A percentile compares a stretch with the other conserved stretches of the same genome.
phyloP scores from a whole-genome alignment of 1,284 basidiomycete genomes.

The Cryptococcus hybrid region DNA sequence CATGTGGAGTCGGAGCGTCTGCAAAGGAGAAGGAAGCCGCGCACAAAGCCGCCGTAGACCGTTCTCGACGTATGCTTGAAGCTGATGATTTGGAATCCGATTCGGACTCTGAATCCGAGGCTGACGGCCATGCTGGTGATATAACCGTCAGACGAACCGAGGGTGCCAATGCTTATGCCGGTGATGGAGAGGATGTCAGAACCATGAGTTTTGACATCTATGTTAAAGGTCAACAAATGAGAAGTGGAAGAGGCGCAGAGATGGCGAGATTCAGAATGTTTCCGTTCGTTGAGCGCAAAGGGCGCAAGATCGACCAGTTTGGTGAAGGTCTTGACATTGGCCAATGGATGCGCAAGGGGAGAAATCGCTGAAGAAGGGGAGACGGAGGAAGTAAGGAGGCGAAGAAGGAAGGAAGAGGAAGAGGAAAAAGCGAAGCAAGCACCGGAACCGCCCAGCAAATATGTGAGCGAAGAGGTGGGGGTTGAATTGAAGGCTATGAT shows the following conservation, averaged over 20 bases:
- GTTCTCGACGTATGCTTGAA: conserved; percentile 85
- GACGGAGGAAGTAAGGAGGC: conserved; percentile 74
- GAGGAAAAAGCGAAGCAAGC: conserved; percentile 70
- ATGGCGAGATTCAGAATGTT: conserved; percentile 85
- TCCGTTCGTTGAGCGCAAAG: conserved; percentile 89
- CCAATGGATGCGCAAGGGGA: conserved; percentile 87
- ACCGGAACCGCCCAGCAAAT: conserved; percentile 88
- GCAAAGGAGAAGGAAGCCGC: conserved; percentile 81
- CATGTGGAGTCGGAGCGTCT: conserved; percentile 74
- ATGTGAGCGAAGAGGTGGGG: conserved; percentile 68
- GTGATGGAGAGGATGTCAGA: conserved; percentile 45
- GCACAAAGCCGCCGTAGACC: conserved; percentile 76
- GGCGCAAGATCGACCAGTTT: conserved; percentile 88
- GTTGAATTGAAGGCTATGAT: conserved; percentile 80
- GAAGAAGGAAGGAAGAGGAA: conserved; percentile 66
- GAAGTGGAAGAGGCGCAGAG: conserved; percentile 57
- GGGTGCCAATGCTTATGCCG: conserved; percentile 34
- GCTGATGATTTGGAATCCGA: conserved; percentile 63
- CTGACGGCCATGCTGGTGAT: conserved; percentile 59
- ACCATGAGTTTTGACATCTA: conserved; percentile 89
- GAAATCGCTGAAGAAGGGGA: conserved; percentile 84
- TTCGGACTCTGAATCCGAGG: conserved; percentile 63
- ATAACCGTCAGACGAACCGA: conserved; percentile 53
- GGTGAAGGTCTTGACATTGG: conserved; percentile 93
- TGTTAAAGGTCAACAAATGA: conserved; percentile 86